A percentile compares a stretch with the other conserved stretches of the same genome.
phyloP scores from a whole-genome alignment of 2,329 filamentous ascomycete genomes.

The Fusarium coffeatum region DNA sequence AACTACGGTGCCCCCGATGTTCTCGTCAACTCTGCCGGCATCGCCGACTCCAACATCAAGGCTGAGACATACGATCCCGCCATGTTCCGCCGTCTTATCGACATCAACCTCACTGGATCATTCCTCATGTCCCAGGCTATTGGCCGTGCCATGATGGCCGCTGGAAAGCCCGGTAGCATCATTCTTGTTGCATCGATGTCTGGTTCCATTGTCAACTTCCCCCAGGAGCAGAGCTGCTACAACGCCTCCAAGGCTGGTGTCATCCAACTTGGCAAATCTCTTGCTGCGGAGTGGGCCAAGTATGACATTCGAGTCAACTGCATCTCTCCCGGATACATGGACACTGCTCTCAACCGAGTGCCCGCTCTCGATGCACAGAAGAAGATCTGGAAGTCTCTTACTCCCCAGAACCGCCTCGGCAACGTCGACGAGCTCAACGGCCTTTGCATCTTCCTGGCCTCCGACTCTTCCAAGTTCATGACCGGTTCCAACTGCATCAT shows the following conservation, averaged over 20 bases:
- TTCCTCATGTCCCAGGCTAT: slow-evolving; percentile 83
- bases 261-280: slow-evolving; percentile 80
- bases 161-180: slow-evolving; percentile 76
- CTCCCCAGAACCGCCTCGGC: slow-evolving; percentile 79
- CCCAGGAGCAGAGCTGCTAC: slow-evolving; percentile 85
- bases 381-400: slow-evolving; percentile 81
- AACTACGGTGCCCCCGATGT: slow-evolving; percentile 78
- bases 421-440: slow-evolving; percentile 81
- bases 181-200: slow-evolving; percentile 85
- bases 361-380: slow-evolving; percentile 83
- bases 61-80: slow-evolving; percentile 80
- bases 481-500: slow-evolving; percentile 80
- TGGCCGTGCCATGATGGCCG: slow-evolving; percentile 78
- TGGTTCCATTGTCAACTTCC: slow-evolving; percentile 86
- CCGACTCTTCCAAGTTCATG: slow-evolving; percentile 79
- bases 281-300: slow-evolving; percentile 87
- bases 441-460: slow-evolving; percentile 79
- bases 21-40: slow-evolving; percentile 83
- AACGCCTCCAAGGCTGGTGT: slow-evolving; percentile 87
- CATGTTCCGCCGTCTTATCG: slow-evolving; percentile 82
- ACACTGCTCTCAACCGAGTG: slow-evolving; percentile 83
- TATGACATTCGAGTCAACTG: slow-evolving; percentile 84
- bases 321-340: slow-evolving; percentile 88
- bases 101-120: slow-evolving; percentile 84
- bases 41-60: slow-evolving; percentile 86